Conservation (phyloP, 768 basidiomycete species). For the Leucosporidium yakuticum region DNA sequence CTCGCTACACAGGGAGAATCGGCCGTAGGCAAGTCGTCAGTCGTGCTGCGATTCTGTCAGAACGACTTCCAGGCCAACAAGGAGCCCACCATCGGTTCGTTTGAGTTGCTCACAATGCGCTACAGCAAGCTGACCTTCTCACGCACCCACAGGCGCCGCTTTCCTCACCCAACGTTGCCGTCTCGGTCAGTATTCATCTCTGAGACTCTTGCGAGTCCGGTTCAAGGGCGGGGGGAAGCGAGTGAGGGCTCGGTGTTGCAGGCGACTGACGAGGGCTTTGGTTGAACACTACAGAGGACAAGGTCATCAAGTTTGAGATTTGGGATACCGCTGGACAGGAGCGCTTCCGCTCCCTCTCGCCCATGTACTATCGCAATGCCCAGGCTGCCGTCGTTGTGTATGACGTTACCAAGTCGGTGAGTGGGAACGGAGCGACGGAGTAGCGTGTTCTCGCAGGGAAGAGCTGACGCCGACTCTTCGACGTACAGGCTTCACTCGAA, state of each 20-base stretch:
- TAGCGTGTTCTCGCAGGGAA: not conserved
- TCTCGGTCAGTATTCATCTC: conserved; percentile 44
- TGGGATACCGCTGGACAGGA: conserved; percentile 99
- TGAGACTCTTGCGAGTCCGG: not conserved
- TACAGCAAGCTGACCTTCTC: not conserved
- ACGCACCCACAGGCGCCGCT: conserved; percentile 26
- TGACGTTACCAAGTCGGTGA: conserved; percentile 72
- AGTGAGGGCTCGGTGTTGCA: not conserved
- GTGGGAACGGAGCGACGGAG: not conserved
- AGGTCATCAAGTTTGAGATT: conserved; percentile 63
- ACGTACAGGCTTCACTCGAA: conserved; percentile 86
- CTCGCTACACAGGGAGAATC: conserved; percentile 65
- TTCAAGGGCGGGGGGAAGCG: not conserved
- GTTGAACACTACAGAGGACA: conserved; percentile 56
- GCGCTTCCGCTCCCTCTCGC: conserved; percentile 83
- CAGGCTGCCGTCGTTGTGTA: conserved; percentile 98
- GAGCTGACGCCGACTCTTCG: conserved; percentile 92
- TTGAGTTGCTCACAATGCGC: not conserved
- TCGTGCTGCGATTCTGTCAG: conserved; percentile 90
- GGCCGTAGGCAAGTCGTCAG: conserved; percentile 94
- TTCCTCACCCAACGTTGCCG: conserved; percentile 85
- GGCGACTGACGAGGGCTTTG: not conserved
- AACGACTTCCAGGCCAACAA: conserved; percentile 99
- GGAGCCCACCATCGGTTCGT: conserved; percentile 86
- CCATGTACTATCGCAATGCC: conserved; percentile 76